phyloP scores from a whole-genome alignment of 2,329 filamentous ascomycete species.

The Aspergillus pseudotamarii region DNA sequence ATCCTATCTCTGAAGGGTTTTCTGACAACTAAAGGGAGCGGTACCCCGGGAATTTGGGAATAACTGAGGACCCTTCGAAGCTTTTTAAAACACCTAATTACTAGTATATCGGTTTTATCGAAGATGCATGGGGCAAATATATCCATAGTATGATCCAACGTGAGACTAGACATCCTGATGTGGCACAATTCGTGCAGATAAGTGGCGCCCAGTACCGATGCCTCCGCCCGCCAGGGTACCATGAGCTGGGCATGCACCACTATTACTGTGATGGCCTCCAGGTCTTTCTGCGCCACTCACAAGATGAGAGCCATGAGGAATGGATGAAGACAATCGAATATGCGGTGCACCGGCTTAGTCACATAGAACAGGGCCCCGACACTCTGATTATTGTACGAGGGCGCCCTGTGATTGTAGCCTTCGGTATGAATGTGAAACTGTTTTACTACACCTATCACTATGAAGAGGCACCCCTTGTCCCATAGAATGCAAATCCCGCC shows the following conservation, averaged over 20 bases:
- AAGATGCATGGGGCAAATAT: conserved; percentile 18
- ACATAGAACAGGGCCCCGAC: not conserved
- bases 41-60: not conserved
- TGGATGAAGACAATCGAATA: conserved; percentile 16
- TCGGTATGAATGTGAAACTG: conserved; percentile 14
- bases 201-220: conserved; percentile 9
- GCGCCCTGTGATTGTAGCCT: conserved; percentile 17
- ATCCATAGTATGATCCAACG: conserved; percentile 1
- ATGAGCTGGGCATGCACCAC: conserved; percentile 11
- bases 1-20: not conserved
- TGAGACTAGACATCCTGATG: not conserved
- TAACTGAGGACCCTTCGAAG: conserved; percentile 1
- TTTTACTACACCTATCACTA: conserved; percentile 20
- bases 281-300: conserved; percentile 12
- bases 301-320: conserved; percentile 17
- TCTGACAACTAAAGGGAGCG: not conserved
- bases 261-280: conserved; percentile 13
- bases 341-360: conserved; percentile 9
- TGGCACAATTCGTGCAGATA: not conserved
- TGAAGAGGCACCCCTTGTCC: not conserved
- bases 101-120: conserved; percentile 15
- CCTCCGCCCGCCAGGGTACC: conserved; percentile 17
- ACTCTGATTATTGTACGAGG: not conserved
- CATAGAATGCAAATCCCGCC: not conserved
- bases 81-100: conserved; percentile 4